These are phyloP conservation scores for Microcos paniculata DNA, from an alignment of 345 rosid species.

Conservation along the genomic window DNA sequence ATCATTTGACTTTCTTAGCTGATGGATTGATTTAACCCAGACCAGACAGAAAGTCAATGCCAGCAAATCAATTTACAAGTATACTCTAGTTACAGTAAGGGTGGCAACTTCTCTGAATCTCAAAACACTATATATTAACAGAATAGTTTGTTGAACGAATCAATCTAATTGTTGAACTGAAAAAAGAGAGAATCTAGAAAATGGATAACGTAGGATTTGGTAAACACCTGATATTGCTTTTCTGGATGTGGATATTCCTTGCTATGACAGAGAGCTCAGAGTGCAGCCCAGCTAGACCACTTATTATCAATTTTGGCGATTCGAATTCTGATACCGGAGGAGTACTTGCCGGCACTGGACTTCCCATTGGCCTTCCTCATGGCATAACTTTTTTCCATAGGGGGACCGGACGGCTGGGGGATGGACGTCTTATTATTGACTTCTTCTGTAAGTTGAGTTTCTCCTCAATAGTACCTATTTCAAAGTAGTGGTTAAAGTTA, in stretches of 20 bases:
- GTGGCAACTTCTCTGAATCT: not conserved
- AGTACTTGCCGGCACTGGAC: constrained; percentile 35
- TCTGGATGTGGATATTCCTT: not conserved
- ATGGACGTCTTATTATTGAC: constrained; percentile 62
- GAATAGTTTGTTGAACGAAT: not conserved
- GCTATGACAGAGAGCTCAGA: not conserved
- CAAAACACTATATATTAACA: not conserved
- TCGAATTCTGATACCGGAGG: constrained; percentile 62
- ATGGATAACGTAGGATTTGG: not conserved
- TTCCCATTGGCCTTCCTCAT: constrained; percentile 43
- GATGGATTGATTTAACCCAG: not conserved
- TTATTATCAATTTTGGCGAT: constrained; percentile 48
- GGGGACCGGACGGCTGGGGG: constrained; percentile 44
- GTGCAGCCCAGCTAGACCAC: constrained; percentile 5
- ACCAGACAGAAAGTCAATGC: constrained; percentile 6
- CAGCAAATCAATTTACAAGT: not conserved
- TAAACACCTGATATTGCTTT: not conserved
- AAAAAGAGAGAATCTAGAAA: not conserved
- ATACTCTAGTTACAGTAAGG: not conserved
- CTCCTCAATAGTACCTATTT: not conserved
- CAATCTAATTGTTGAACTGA: not conserved
- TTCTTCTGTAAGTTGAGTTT: constrained; percentile 45
- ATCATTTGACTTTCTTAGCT: too few relatives aligned
- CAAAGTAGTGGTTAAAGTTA: not conserved
- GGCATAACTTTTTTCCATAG: constrained; percentile 37